phyloP scores from a whole-genome alignment of 1,284 basidiomycete genomes.

The Chalciporus sp. region DNA sequence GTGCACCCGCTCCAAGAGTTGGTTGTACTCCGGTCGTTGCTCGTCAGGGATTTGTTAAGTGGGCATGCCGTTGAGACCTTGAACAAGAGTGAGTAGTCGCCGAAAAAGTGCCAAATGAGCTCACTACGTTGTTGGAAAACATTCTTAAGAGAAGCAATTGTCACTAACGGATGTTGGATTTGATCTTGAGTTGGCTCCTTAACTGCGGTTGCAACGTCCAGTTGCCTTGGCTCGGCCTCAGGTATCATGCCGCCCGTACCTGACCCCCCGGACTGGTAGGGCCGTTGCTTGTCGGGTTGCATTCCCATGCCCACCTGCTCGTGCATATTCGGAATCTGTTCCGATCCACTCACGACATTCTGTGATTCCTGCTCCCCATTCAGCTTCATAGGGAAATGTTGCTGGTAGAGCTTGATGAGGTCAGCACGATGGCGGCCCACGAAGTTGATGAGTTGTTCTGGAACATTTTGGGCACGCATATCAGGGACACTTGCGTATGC shows the following conservation, averaged over 20 bases:
- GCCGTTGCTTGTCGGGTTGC: slow-evolving; percentile 23
- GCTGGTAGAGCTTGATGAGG: slow-evolving; percentile 27
- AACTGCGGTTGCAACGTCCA: slow-evolving; percentile 11
- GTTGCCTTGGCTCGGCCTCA: slow-evolving; percentile 25
- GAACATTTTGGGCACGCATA: slow-evolving; percentile 53
- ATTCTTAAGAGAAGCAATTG: slow-evolving; percentile 37
- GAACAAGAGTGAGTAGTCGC: slow-evolving; percentile 13
- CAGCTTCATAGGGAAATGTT: slow-evolving; percentile 25
- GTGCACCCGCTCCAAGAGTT: slow-evolving; percentile 49
- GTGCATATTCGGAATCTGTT: slow-evolving; percentile 18
- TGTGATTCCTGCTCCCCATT: slow-evolving; percentile 30
- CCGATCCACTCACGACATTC: slow-evolving; percentile 20
- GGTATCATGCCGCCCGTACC: slow-evolving; percentile 17
- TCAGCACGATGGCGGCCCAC: slow-evolving; percentile 58
- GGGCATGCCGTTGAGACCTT: slow-evolving; percentile 31
- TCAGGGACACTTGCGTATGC: slow-evolving; percentile 49
- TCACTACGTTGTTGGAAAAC: slow-evolving; percentile 37
- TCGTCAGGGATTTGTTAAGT: slow-evolving; percentile 48
- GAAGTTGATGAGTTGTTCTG: slow-evolving; percentile 52
- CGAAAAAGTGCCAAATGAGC: slow-evolving; percentile 20
- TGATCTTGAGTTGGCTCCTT: slow-evolving; percentile 33
- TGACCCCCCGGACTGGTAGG: slow-evolving; percentile 19
- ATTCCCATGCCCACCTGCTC: slow-evolving; percentile 25
- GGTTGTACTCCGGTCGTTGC: slow-evolving; percentile 53
- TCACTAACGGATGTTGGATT: slow-evolving; percentile 29